These are phyloP conservation scores for Trichoderma sp. DNA, from an alignment of 2,329 filamentous ascomycete genomes.

Conservation along the genomic window DNA sequence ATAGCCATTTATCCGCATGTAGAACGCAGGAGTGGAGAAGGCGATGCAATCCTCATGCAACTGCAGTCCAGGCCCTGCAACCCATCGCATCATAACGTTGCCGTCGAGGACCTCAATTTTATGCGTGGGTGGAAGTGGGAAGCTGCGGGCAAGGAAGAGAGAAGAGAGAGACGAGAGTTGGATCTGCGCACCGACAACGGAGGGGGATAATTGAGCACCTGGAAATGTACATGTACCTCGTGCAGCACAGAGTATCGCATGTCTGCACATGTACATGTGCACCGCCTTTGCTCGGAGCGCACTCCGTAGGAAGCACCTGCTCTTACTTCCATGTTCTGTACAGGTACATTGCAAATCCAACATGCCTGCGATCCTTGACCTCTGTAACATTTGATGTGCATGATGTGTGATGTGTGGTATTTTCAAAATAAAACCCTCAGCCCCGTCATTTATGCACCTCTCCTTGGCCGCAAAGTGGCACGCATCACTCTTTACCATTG, in stretches of 20 bases:
- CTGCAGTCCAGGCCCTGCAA: neutral
- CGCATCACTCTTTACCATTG: neutral
- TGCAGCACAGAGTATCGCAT: too few species aligned
- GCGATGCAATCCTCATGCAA: neutral
- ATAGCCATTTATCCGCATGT: constrained; percentile 13
- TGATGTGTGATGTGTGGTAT: neutral
- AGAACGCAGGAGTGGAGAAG: neutral
- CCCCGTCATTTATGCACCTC: neutral
- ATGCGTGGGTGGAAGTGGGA: neutral
- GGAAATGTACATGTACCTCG: neutral
- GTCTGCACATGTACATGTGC: neutral
- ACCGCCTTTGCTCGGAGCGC: neutral
- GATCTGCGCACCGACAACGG: constrained; percentile 9
- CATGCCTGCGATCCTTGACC: neutral
- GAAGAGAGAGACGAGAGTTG: neutral
- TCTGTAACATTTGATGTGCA: neutral
- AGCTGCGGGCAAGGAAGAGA: neutral
- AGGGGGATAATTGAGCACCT: neutral
- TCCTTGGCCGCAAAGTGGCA: neutral
- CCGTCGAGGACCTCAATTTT: neutral
- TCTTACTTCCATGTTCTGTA: neutral
- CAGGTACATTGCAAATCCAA: neutral
- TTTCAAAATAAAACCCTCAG: neutral
- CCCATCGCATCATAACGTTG: neutral
- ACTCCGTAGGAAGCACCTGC: neutral